A percentile compares a stretch with the other conserved stretches of the same genome.
Evolutionary conservation across 768 basidiomycete genomes (phyloP).

Genomic region (Leccinum longicurvipes): DNA sequence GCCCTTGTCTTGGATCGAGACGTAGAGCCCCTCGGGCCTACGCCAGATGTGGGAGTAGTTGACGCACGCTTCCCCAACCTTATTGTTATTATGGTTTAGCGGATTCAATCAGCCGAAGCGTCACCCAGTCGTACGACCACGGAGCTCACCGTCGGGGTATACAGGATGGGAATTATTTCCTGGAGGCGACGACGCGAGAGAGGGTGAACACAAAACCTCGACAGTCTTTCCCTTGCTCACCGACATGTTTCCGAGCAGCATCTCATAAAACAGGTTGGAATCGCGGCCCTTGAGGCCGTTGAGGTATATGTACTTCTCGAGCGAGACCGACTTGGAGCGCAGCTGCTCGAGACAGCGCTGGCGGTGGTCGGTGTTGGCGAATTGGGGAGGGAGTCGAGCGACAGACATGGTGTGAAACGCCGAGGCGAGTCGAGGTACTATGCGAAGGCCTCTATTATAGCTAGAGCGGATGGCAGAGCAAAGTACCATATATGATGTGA

Average conservation of each 20-base stretch:
- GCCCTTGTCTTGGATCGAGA: constrained; percentile 67
- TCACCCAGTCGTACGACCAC: constrained; percentile 6
- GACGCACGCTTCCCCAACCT: constrained; percentile 69
- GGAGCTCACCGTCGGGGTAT: constrained; percentile 65
- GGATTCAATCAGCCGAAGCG: not conserved
- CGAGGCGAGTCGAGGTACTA: not conserved
- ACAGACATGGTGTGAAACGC: constrained; percentile 28
- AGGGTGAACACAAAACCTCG: not conserved
- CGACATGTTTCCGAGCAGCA: constrained; percentile 58
- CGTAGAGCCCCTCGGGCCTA: constrained; percentile 55
- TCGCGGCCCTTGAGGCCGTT: constrained; percentile 61
- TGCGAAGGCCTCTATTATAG: not conserved
- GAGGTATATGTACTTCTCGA: constrained; percentile 74
- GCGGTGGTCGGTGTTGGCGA: constrained; percentile 48
- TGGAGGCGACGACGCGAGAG: not conserved
- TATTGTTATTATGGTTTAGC: not conserved
- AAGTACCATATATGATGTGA: constrained; percentile 7
- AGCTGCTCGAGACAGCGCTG: constrained; percentile 56
- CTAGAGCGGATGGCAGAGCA: not conserved
- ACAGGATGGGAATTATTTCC: constrained; percentile 60
- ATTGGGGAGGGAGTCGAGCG: constrained; percentile 44
- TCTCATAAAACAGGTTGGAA: constrained; percentile 61
- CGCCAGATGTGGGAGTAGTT: constrained; percentile 71
- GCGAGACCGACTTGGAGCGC: constrained; percentile 49
- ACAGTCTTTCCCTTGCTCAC: constrained; percentile 32